Base-by-base conservation (phyloP, 2,329 filamentous ascomycete genomes). In the Metarhizium brunneum region DNA sequence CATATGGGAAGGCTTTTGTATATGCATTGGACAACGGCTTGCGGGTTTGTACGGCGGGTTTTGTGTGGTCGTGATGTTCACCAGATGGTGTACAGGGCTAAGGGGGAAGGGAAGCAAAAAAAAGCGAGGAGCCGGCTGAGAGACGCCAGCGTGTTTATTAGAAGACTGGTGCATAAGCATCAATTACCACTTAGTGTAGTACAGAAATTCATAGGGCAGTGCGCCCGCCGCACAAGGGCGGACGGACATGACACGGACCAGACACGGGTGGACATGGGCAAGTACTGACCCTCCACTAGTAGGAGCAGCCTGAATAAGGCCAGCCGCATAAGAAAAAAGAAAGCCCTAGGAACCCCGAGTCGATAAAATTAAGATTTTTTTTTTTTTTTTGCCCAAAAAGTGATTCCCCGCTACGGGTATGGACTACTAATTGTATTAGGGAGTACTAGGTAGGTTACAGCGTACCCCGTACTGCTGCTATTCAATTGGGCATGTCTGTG, bases 21-120 rank as follows among this genome's bases (percentile, higher is more conserved):
- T 77, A 81, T 80, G 79, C 80, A 83, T 83, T 83, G 69, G 76
- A 69, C 59, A 47, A 29, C 49, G n/a, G 51, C 30, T 40, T 36
- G 48, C 54, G 58, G 51, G 53, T 56, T 58, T 60, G 64, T 36
- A 35, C 42, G 8, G 13, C 35, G 35, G 36, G 38, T 42, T 51
- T 43, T 52, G 40, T 57, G 54, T 54, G 35, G 43, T 49, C 32
- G 52, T 53, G 47, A 50, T 48, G 36, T 58, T 54, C 54, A 58
- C 56, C 59, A 50, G 42, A 54, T 29, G 58, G 57, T 58, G 63
- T 59, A 42, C 49, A 40, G 50, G 53, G 47, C n/a, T 47, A 45
- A 52, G 50, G 42, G 49, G 38, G 50, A 51, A 47, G 55, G 30
- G 29, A 7, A 38, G 57, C 48, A 32, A 36, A 16, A 18, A 18